Percentiles rank a stretch among this genome's conserved stretches.
These are phyloP conservation scores for Durusdinium trenchii DNA, from an alignment of 73 alveolate genomes.

Conservation along the genomic window DNA sequence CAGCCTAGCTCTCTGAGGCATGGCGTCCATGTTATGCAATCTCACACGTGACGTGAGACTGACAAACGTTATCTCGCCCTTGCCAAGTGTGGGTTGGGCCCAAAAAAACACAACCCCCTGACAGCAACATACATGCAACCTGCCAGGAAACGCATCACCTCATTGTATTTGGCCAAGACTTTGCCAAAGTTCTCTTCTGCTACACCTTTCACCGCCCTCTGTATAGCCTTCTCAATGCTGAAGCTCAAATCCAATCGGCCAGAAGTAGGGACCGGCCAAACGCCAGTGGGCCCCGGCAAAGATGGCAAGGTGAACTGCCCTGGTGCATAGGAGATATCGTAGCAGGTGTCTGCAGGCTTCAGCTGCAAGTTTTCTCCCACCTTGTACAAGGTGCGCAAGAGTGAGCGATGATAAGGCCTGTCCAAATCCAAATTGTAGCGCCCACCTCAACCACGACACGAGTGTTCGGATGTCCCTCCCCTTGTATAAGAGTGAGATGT, in stretches of 20 bases:
- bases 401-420: slow-evolving; percentile 62
- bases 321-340: not conserved
- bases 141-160: too few species aligned
- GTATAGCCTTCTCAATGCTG: slow-evolving; percentile 90
- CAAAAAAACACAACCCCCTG: too few species aligned
- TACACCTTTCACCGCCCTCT: slow-evolving; percentile 57
- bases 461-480: too few species aligned
- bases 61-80: too few species aligned
- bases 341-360: slow-evolving; percentile 56
- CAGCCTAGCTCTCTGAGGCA: too few species aligned
- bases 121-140: too few species aligned
- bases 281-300: slow-evolving; percentile 38
- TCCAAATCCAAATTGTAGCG: slow-evolving; percentile 46
- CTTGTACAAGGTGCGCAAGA: slow-evolving; percentile 38
- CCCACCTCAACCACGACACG: too few species aligned
- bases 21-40: too few species aligned
- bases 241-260: slow-evolving; percentile 46
- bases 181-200: slow-evolving; percentile 74
- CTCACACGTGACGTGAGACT: too few species aligned
- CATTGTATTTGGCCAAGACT: too few species aligned
- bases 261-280: slow-evolving; percentile 66
- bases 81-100: too few species aligned
- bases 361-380: slow-evolving; percentile 57
- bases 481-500: too few species aligned
- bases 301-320: slow-evolving; percentile 34